Evolutionary conservation across 345 rosid genomes (phyloP), one percentile per base, ranked within the genome.

Genomic region (Rhizophora mangle): DNA sequence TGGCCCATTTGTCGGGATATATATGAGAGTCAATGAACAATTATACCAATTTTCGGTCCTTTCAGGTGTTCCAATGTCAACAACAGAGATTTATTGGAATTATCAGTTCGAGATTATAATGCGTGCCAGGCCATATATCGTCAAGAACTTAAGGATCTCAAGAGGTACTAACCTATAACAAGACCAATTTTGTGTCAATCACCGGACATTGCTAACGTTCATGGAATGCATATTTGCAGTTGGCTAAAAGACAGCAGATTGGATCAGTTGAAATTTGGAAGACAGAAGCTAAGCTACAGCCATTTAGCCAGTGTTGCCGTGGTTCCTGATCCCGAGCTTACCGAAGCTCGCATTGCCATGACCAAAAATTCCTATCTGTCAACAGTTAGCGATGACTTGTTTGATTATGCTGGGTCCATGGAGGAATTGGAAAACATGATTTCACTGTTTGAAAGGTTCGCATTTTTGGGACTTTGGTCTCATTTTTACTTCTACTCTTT

Each of bases 321-420:
- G 11, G 57, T 51, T 22, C 65, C 49, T 19, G 34, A 49, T 5
- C 76, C 70, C 9, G 65, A 65, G 64, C 39, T 46, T 30, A 24
- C 65, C 0, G 70, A 65, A 20, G 76, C 65, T 34, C 64, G 76
- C 27, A 52, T 62, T 8, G 43, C 70, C 20, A 64, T 69, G 76
- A 68, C 70, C 3, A 60, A 72, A 53, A 58, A 65, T 39, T 56
- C 65, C 18, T 70, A 59, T 26, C 65, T 72, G 9, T 56, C 53
- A 3, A 72, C 76, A 21, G 65, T 72, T 2, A 29, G 66, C 24
- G 76, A 72, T 34, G 76, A 72, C 27, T 58, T 72, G 6, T 72
- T 72, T 49, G 76, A 72, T 58, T 60, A 47, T 60, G 70, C 51
- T 3, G 76, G 76, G 19, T 64, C 76, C 54, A 36, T 43, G 54